Conservation (phyloP, 2,329 filamentous ascomycete genomes). For the Aspergillus transmontanensis region DNA sequence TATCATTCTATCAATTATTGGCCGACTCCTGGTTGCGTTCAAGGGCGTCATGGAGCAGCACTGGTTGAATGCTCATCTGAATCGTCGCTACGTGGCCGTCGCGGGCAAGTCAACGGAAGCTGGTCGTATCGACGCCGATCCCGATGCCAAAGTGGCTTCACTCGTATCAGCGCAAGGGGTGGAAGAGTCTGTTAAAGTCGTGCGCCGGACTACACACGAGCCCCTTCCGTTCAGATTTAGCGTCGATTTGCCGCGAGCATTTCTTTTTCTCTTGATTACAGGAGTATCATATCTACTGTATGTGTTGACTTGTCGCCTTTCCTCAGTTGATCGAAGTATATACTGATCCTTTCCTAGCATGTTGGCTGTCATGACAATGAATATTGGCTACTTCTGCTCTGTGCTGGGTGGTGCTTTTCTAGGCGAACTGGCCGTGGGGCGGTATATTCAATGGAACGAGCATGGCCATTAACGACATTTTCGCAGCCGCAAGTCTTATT, state of each 20-base stretch:
- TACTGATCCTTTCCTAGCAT: slow-evolving; percentile 60
- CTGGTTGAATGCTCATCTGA: slow-evolving; percentile 73
- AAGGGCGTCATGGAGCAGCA: slow-evolving; percentile 61
- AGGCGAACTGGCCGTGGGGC: slow-evolving; percentile 79
- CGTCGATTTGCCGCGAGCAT: slow-evolving; percentile 74
- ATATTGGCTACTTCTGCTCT: slow-evolving; percentile 81
- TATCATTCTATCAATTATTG: slow-evolving; percentile 70
- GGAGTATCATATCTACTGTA: slow-evolving; percentile 84
- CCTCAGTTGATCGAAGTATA: background rate
- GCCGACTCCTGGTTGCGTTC: slow-evolving; percentile 71
- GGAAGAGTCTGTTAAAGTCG: slow-evolving; percentile 77
- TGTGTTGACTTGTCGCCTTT: slow-evolving; percentile 45
- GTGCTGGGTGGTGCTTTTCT: slow-evolving; percentile 78
- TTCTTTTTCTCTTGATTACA: slow-evolving; percentile 70
- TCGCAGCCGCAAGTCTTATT: background rate
- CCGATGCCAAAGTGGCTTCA: slow-evolving; percentile 65
- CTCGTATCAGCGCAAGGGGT: slow-evolving; percentile 73
- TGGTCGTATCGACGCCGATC: slow-evolving; percentile 61
- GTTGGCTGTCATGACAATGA: slow-evolving; percentile 89
- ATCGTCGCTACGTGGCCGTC: slow-evolving; percentile 76
- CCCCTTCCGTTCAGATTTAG: slow-evolving; percentile 77
- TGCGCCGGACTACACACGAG: slow-evolving; percentile 57
- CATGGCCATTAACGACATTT: slow-evolving; percentile 27
- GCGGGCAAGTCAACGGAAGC: slow-evolving; percentile 63
- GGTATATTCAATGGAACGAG: slow-evolving; percentile 57